A percentile compares a stretch with the other conserved stretches of the same genome.
Conservation (phyloP, 225 moss, liverwort and hornwort genomes). For the Climacium dendroides region DNA sequence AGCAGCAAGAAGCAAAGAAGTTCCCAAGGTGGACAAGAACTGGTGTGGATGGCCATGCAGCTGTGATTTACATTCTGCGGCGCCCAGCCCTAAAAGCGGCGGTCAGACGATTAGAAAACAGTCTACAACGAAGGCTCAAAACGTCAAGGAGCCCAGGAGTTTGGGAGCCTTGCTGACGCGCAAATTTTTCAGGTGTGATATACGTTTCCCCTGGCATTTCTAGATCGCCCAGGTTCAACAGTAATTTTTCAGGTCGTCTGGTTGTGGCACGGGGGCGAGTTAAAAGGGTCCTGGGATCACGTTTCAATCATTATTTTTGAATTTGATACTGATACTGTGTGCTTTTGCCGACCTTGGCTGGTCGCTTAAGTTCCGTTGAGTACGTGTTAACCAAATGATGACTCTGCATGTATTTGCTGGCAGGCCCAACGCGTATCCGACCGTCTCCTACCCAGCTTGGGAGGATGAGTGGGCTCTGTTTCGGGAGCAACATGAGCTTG, state of each 20-base stretch:
- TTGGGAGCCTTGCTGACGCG: slow-evolving; percentile 30
- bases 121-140: slow-evolving; percentile 3
- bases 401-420: background rate
- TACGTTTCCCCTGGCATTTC: background rate
- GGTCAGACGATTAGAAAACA: slow-evolving; percentile 4
- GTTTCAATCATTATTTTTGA: background rate
- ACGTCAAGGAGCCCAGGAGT: slow-evolving; percentile 22
- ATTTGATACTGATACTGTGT: background rate
- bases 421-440: slow-evolving; percentile 8
- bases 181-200: slow-evolving; percentile 24
- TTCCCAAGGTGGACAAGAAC: slow-evolving; percentile 26
- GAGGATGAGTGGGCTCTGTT: slow-evolving; percentile 43
- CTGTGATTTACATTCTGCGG: slow-evolving; percentile 9
- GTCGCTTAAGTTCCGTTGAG: background rate
- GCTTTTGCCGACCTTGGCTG: background rate
- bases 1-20: slow-evolving; percentile 28
- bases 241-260: background rate
- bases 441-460: slow-evolving; percentile 35
- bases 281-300: background rate
- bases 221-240: background rate
- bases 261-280: background rate
- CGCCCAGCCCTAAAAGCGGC: background rate
- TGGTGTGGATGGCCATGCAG: slow-evolving; percentile 33
- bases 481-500: slow-evolving; percentile 36
- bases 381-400: background rate